phyloP scores from a whole-genome alignment of 441 rosid species.

The Theobroma grandiflorum region DNA sequence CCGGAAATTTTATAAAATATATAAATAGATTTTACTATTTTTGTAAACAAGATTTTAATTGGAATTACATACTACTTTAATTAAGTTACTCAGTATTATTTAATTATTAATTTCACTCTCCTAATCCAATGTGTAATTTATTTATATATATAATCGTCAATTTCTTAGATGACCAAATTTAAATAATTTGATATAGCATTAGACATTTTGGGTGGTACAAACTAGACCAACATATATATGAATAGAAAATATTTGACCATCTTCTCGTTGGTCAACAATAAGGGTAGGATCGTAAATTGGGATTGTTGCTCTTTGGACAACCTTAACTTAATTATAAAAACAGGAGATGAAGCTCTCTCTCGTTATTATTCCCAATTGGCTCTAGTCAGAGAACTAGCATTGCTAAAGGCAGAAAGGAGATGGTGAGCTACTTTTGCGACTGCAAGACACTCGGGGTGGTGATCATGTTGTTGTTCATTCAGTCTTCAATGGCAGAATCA shows the following conservation, averaged over 20 bases:
- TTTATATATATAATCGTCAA: background rate
- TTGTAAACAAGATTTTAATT: too few relatives aligned
- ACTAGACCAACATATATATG: too few relatives aligned
- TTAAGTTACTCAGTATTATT: background rate
- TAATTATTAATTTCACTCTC: background rate
- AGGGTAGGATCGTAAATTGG: background rate
- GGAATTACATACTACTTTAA: too few relatives aligned
- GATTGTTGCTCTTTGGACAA: background rate
- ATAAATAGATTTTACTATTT: too few relatives aligned
- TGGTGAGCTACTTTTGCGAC: conserved; percentile 51
- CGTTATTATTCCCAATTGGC: background rate
- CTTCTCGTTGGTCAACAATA: background rate
- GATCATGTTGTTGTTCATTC: conserved; percentile 30
- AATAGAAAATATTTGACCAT: background rate
- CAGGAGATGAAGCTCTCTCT: background rate
- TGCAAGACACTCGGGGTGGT: conserved; percentile 32
- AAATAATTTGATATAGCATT: background rate
- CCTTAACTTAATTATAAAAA: background rate
- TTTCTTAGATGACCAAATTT: too few relatives aligned
- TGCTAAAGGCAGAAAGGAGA: conserved; percentile 28
- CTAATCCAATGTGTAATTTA: background rate
- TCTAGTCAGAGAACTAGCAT: too few relatives aligned
- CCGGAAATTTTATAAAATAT: too few relatives aligned
- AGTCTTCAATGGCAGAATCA: conserved; percentile 35
- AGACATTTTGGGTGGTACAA: background rate